Percentiles rank a stretch among this genome's conserved stretches.
These are phyloP conservation scores for Emericellopsis cladophorae DNA, from an alignment of 2,329 filamentous ascomycete species.

Conservation along the genomic window DNA sequence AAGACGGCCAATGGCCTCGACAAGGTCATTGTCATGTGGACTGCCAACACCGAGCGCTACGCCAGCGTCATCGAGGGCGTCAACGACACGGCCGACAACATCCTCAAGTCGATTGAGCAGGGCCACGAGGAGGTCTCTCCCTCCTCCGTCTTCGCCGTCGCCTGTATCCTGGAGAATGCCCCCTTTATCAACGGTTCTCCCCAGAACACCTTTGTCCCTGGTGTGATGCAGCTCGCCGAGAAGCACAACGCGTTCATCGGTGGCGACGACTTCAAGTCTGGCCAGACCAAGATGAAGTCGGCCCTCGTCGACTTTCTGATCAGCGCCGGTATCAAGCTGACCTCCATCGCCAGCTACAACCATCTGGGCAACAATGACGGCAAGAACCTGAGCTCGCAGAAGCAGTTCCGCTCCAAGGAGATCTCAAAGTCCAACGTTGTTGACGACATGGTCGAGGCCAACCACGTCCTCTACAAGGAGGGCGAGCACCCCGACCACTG, in stretches of 20 bases:
- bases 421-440: slow-evolving; percentile 99
- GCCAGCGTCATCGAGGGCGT: slow-evolving; percentile 78
- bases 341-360: slow-evolving; percentile 97
- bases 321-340: slow-evolving; percentile 96
- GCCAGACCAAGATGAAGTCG: slow-evolving; percentile 99
- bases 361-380: slow-evolving; percentile 99
- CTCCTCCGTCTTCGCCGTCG: slow-evolving; percentile 91
- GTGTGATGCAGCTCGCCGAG: slow-evolving; percentile 80
- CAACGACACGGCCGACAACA: slow-evolving; percentile 93
- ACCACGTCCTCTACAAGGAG: slow-evolving; percentile 76
- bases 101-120: slow-evolving; percentile 73
- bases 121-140: slow-evolving; percentile 89
- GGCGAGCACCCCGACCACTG: slow-evolving; percentile 96
- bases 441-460: slow-evolving; percentile 98
- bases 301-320: slow-evolving; percentile 97
- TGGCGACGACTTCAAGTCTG: slow-evolving; percentile 98
- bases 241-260: slow-evolving; percentile 82
- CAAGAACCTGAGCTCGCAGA: slow-evolving; percentile 95
- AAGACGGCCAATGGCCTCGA: slow-evolving; percentile 75
- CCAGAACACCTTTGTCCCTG: slow-evolving; percentile 97
- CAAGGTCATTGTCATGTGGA: slow-evolving; percentile 97
- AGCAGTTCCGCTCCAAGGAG: slow-evolving; percentile 97
- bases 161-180: slow-evolving; percentile 75
- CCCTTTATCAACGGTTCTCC: slow-evolving; percentile 99
- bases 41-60: slow-evolving; percentile 96